Evolutionary conservation across 352 stramenopile genomes (phyloP), one percentile per base, ranked within the genome.

Genomic region (Thalassiosira mediterranea): DNA sequence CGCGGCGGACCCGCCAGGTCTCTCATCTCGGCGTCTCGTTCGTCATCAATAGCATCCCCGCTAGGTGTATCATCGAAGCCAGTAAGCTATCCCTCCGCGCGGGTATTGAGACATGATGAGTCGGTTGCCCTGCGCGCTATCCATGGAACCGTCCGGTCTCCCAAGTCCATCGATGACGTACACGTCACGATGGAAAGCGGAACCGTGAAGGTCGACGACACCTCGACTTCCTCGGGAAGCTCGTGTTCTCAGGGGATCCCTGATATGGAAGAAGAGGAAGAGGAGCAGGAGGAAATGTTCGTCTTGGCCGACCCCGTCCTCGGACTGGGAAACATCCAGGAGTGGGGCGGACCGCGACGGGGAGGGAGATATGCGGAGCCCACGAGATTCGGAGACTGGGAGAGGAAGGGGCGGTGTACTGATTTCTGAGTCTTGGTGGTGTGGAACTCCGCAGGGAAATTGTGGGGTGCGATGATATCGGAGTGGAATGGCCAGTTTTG

Each of bases 361-460:
- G 96, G 96, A 42, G 96, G 96, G 53, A 90, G 93, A 76, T 90
- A 98, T 40, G 92, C 94, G 53, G 96, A 99, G 79, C 96, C 96
- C 21, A 98, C 96, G 47, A 89, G 96, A 31, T 99, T 97, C 83
- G 96, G 96, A 46, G 96, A 99, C 84, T 99, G 96, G 96, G 96
- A 99, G 86, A 93, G 96, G 64, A 98, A 98, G 73, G 96, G 96
- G 17, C 89, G 96, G 11, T 98, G 95, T 84, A 96, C 92, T 13
- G 96, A 99, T 76, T 99, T 99, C 83, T 98, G 78, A 87, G 28
- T 54, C n/a, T n/a, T n/a, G n/a, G n/a, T n/a, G n/a, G n/a, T n/a
- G n/a, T n/a, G n/a, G n/a, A n/a, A n/a, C n/a, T n/a, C n/a, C n/a
- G n/a, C n/a, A n/a, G n/a, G n/a, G n/a, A n/a, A n/a, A n/a, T n/a